Percentiles rank a stretch among this genome's conserved stretches.
These are phyloP conservation scores for Leptoxyphium fumago DNA, from an alignment of 2,329 filamentous ascomycete species.

Conservation along the genomic window DNA sequence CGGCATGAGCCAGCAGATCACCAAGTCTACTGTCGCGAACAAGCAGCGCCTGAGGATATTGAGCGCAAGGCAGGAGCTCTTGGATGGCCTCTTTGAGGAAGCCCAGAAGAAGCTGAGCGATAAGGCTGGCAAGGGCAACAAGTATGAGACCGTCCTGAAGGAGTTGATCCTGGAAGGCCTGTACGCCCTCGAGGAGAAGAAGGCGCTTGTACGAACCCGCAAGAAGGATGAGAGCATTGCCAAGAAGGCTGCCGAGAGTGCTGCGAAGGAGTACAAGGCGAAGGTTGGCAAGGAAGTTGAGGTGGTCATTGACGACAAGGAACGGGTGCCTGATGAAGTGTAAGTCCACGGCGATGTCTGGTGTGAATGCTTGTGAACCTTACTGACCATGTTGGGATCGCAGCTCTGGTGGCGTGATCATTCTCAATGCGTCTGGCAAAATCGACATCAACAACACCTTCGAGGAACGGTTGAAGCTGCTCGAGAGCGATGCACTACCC, in stretches of 20 bases:
- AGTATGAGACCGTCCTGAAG: conserved; percentile 65
- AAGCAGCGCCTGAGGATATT: conserved; percentile 87
- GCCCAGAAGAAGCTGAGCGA: conserved; percentile 57
- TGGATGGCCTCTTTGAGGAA: conserved; percentile 77
- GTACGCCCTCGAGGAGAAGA: conserved; percentile 72
- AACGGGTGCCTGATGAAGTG: conserved; percentile 68
- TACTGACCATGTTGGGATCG: conserved; percentile 11
- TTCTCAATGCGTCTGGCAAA: conserved; percentile 74
- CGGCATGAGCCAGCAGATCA: conserved; percentile 97
- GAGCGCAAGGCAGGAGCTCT: conserved; percentile 71
- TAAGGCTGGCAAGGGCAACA: conserved; percentile 44
- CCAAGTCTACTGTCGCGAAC: conserved; percentile 88
- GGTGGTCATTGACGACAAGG: conserved; percentile 61
- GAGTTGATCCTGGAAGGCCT: conserved; percentile 76
- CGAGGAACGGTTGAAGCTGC: conserved; percentile 72
- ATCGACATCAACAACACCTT: conserved; percentile 99
- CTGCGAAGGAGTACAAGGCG: conserved; percentile 71
- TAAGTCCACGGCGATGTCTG: conserved; percentile 36
- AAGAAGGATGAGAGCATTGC: conserved; percentile 65
- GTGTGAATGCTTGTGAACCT: too few species aligned
- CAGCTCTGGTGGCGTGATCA: conserved; percentile 69
- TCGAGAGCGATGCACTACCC: conserved; percentile 74
- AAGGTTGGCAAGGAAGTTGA: conserved; percentile 52
- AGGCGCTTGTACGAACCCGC: conserved; percentile 58
- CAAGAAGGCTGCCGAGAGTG: conserved; percentile 64